A percentile compares a stretch with the other conserved stretches of the same genome.
These are phyloP conservation scores for Arbutus unedo DNA, from an alignment of 148 eudicot genomes.

Conservation along the genomic window DNA sequence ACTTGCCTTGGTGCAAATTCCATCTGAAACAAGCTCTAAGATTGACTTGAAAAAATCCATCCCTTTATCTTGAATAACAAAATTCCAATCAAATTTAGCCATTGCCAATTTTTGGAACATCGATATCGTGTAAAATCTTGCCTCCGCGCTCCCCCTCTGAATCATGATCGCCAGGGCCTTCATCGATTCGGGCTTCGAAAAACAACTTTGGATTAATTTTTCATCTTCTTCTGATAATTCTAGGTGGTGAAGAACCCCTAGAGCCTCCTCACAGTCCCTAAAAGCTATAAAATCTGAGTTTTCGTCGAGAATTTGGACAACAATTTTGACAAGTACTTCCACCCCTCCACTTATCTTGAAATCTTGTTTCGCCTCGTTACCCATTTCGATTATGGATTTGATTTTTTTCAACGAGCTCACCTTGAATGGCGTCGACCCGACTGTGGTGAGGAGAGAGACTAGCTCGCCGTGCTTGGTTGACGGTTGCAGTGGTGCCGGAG, in stretches of 20 bases:
- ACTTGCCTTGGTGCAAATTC: constrained; percentile 37
- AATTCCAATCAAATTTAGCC: constrained; percentile 26
- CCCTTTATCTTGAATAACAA: constrained; percentile 32
- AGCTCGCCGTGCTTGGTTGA: constrained; percentile 34
- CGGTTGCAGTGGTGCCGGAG: neutral
- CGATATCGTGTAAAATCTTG: constrained; percentile 34
- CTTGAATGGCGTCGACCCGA: constrained; percentile 45
- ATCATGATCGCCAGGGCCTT: constrained; percentile 43
- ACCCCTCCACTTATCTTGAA: constrained; percentile 31
- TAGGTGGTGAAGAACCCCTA: constrained; percentile 25
- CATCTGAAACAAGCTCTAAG: constrained; percentile 45
- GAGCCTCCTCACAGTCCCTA: constrained; percentile 53
- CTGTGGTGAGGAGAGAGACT: constrained; percentile 24
- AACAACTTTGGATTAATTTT: neutral
- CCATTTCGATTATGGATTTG: constrained; percentile 27
- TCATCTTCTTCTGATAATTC: constrained; percentile 29
- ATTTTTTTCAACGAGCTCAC: constrained; percentile 38
- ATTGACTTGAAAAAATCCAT: constrained; percentile 48
- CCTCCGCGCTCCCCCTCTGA: constrained; percentile 43
- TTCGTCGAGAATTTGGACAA: constrained; percentile 33
- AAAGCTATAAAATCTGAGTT: constrained; percentile 35
- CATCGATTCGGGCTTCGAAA: constrained; percentile 26
- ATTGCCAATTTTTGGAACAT: constrained; percentile 32
- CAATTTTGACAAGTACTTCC: constrained; percentile 28
- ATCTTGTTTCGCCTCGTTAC: constrained; percentile 25